Evolutionary conservation across 192 early-diverging fungal species (phyloP), one percentile per base, ranked within the genome.

Genomic region (Backusella psychrophila): DNA sequence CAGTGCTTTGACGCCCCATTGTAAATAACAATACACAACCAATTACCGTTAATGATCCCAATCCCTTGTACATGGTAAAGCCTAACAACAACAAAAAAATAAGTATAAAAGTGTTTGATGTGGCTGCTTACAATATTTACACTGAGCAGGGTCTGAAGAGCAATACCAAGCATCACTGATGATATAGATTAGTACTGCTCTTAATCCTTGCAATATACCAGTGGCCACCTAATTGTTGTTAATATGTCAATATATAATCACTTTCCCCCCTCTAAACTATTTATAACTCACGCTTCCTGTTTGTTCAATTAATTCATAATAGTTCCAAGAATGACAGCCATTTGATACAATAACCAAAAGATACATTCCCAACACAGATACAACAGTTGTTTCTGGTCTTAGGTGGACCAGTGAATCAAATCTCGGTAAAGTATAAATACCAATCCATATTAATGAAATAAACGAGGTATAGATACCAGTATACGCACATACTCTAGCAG

Each of bases 161-260:
- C 89, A 90, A 79, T 85, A 90, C 75, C 87, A 82, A 6, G 82
- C 80, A 75, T 90, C 86, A 77, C 87, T 88, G 71, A 90, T 79
- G 8, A 78, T 85, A 85, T 88, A 90, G 7, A 90, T 85, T 17
- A 90, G 63, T 8, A 90, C 85, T 2, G 89, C 89, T 39, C 89
- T 72, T 8, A 90, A 38, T 15, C 84, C 84, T 74, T 90, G 86
- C 68, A 90, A 70, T 73, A 90, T 85, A 4, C 89, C 87, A 9
- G 85, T 85, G 4, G 89, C 85, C 41, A 90, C 80, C 80, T 81
- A 56, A 19, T 34, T 21, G 59, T 44, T 29, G 17, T n/a, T 52
- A 41, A 65, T 46, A 34, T 21, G 19, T 44, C 7, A 11, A 35
- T 59, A 12, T 41, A 46, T 38, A 75, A 1, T 31, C 7, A 29